Evolutionary conservation across 2,329 filamentous ascomycete genomes (phyloP), one percentile per base, ranked within the genome.

Genomic region (Aureobasidium musti): DNA sequence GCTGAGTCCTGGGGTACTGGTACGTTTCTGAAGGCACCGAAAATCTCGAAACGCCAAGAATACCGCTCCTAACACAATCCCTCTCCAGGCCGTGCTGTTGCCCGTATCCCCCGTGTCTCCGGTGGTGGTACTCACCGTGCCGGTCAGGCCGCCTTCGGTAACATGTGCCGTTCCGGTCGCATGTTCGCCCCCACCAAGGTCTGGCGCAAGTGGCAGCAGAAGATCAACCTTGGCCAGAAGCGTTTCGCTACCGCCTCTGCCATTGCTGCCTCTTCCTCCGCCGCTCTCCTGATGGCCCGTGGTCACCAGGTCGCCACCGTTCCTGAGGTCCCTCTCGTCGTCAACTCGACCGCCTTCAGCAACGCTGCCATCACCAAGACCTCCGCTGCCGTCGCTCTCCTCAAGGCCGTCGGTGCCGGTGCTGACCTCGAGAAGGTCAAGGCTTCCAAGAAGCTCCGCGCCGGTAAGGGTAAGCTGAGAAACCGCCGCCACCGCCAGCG

Each of bases 121-220:
- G 95, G 95, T 89, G 94, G 95, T 86, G 95, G 95, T 92, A 99
- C 95, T 82, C 95, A 99, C 90, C 94, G 95, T 88, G 95, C 95
- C 80, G 95, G 95, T 87, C 95, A 99, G 87, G 95, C 95, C 83
- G 95, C 95, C 77, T 99, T 98, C 84, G 95, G 95, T 92, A 99
- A 99, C 91, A 92, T 94, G 92, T 99, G 95, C 87, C 93, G 95
- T 82, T 97, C 94, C 81, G 95, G 96, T 87, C 95, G 95, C 86
- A 99, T 99, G 95, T 99, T 99, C 86, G 95, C 95, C 76, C 95
- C 95, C 75, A 99, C 95, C 84, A 99, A 99, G 90, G 91, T 97
- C 86, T 99, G 95, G 96, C 89, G 95, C 82, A 97, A 97, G 87
- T 99, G 95, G 96, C 95, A 99, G 88, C 88, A 97, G 87, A 98